A percentile compares a stretch with the other conserved stretches of the same genome.
Conservation (phyloP, 345 rosid genomes). For the Gossypioides kirkii region DNA sequence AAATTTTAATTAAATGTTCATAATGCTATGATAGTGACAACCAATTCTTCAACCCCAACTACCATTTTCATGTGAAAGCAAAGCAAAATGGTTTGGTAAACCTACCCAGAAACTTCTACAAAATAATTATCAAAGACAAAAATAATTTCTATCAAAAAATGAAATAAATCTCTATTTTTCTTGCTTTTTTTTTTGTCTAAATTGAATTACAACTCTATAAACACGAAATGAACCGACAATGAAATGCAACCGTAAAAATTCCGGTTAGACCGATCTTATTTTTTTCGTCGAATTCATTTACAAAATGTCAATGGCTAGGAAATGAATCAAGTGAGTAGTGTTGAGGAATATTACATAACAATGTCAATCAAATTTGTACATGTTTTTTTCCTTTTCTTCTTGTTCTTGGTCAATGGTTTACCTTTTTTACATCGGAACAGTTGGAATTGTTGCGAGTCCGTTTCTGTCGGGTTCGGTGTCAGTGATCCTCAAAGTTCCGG, state of each 20-base stretch:
- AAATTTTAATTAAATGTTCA: too few species aligned
- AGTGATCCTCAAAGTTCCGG: conserved; percentile 17
- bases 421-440: conserved; percentile 23
- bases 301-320: conserved; percentile 34
- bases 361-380: conserved; percentile 43
- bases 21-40: background rate
- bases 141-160: background rate
- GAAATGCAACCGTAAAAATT: background rate
- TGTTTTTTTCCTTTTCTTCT: conserved; percentile 16
- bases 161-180: background rate
- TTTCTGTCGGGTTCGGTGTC: conserved; percentile 22
- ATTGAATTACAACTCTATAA: conserved; percentile 1
- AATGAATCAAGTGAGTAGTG: conserved; percentile 37
- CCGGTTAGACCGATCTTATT: conserved; percentile 22
- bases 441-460: conserved; percentile 23
- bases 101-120: background rate
- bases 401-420: conserved; percentile 24
- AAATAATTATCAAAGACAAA: background rate
- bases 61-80: background rate
- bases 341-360: conserved; percentile 36
- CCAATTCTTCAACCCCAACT: background rate
- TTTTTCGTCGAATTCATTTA: conserved; percentile 46
- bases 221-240: background rate
- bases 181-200: background rate
- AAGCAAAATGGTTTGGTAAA: background rate